These are phyloP conservation scores for Cyclotella sp. DNA, from an alignment of 108 stramenopile species.

Conservation along the genomic window DNA sequence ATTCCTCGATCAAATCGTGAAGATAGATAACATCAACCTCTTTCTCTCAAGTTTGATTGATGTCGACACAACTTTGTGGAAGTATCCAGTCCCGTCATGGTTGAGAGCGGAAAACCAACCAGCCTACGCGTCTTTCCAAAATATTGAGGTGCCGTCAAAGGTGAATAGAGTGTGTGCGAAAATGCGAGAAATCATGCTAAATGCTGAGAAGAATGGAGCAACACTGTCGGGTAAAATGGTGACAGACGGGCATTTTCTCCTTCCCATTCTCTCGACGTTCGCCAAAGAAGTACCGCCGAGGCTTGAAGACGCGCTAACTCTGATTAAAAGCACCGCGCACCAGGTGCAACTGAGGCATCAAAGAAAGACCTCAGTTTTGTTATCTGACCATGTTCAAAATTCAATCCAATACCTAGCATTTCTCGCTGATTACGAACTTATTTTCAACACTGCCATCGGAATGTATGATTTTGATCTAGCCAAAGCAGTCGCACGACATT, in stretches of 20 bases:
- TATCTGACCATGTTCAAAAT: constrained; percentile 75
- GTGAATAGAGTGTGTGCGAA: constrained; percentile 77
- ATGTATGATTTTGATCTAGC: constrained; percentile 93
- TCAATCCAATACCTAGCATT: constrained; percentile 92
- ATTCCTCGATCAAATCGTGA: constrained; percentile 63
- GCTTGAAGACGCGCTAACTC: constrained; percentile 74
- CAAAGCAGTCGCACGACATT: constrained; percentile 86
- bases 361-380: constrained; percentile 62
- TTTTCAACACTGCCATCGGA: constrained; percentile 91
- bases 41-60: constrained; percentile 82
- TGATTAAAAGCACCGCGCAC: constrained; percentile 69
- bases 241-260: constrained; percentile 71
- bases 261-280: constrained; percentile 88
- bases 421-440: constrained; percentile 81
- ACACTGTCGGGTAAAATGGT: constrained; percentile 47
- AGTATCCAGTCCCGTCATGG: constrained; percentile 83
- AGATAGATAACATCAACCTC: constrained; percentile 85
- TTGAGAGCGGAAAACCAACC: constrained; percentile 10
- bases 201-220: constrained; percentile 52
- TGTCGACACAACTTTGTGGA: constrained; percentile 66
- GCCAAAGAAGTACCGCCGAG: constrained; percentile 87
- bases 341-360: constrained; percentile 11
- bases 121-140: constrained; percentile 1
- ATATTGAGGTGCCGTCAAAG: constrained; percentile 72
- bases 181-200: constrained; percentile 71